Base-by-base conservation (phyloP, 177 flowering plant species). In the Tripterygium wilfordii region DNA sequence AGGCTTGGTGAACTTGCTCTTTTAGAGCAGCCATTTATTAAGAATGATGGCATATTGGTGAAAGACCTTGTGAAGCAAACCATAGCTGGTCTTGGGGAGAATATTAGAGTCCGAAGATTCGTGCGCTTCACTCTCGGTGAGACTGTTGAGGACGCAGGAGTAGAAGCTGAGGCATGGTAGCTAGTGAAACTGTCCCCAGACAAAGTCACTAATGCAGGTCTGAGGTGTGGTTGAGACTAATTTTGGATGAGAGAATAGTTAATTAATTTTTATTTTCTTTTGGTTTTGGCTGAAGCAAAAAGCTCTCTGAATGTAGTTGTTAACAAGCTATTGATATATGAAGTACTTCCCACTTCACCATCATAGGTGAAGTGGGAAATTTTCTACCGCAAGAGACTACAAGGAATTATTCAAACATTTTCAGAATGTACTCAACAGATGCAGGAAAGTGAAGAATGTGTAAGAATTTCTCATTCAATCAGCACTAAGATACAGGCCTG, bases 1-100 rank as follows among this genome's bases (percentile, higher is more conserved):
- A 85, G 98, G 72, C 94, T 92, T n/a, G 94, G 94, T 23, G 96
- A 92, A 68, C 78, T 94, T 23, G 83, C 83, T 20, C 89, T 94
- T 48, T 50, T 82, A 35, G 99, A 89, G 70, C 99, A 94, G 60
- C 82, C 96, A 1, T 94, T 79, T 63, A 83, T 94, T 16, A 94
- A 83, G 66, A 60, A 89, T 46, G 99, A 94, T 38, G 62, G 70
- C 19, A 0, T 89, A 29, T 57, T 89, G 46, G 92, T 89, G 45
- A 94, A 89, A 71, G 99, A 94, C 41, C 54, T 89, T 69, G 90
- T 86, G 45, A 94, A 84, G 70, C 99, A 88, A 65, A 88, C 88
- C 2, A 77, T 88, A n/a, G 96, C 98, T 29, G 66, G 89, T 25
- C 68, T 92, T 29, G 98, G 98, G 27, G 96, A 92, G 71, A 88